Evolutionary conservation across 176 grass and related monocot species (phyloP).

Genomic region (Aechmea fasciata): DNA sequence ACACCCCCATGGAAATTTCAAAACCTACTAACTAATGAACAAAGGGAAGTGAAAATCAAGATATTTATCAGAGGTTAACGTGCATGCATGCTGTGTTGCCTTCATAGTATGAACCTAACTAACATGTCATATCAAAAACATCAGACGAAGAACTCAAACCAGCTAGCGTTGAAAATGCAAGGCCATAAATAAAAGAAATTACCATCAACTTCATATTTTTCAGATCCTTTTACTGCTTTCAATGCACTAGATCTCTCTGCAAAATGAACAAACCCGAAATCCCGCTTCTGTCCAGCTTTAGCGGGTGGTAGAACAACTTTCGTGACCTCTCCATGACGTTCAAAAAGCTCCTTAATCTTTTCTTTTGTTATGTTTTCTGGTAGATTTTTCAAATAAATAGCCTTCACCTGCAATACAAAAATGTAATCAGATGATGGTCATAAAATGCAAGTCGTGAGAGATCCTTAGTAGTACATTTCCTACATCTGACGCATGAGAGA

Average conservation of each 20-base stretch:
- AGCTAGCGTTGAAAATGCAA: neutral
- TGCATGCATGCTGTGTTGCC: neutral
- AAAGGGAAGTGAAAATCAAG: too few species aligned
- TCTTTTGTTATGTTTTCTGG: constrained; percentile 82
- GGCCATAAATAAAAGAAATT: constrained; percentile 14
- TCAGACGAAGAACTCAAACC: neutral
- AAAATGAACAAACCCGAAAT: constrained; percentile 97
- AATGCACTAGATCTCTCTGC: constrained; percentile 89
- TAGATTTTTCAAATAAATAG: constrained; percentile 93
- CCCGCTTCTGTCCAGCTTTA: constrained; percentile 83
- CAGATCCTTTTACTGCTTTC: constrained; percentile 78
- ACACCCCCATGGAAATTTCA: too few species aligned
- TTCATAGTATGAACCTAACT: neutral
- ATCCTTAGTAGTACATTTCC: neutral
- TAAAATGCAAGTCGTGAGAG: neutral
- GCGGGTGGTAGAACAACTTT: constrained; percentile 79
- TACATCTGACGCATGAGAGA: neutral
- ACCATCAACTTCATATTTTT: constrained; percentile 94
- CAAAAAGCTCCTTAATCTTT: constrained; percentile 80
- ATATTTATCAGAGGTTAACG: neutral
- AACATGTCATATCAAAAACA: neutral
- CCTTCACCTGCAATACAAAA: constrained; percentile 61
- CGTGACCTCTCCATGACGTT: constrained; percentile 74
- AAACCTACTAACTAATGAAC: too few species aligned
- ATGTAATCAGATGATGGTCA: neutral